A percentile compares a stretch with the other conserved stretches of the same genome.
Conservation (phyloP, 202 grass and related monocot species). For the Brachypodium distachyon region DNA sequence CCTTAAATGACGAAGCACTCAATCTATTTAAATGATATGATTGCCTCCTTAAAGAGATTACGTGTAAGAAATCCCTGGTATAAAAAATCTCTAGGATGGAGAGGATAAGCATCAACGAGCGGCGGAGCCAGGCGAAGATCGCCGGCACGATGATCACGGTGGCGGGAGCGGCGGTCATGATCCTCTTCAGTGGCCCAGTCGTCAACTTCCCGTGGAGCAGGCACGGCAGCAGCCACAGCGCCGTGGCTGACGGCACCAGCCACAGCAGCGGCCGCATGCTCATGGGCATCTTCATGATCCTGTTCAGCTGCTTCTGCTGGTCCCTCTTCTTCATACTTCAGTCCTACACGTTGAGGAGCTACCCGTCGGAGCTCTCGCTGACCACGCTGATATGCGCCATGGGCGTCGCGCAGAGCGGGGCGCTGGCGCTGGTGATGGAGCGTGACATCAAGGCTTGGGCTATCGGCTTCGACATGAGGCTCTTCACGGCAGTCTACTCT, state of each 20-base stretch:
- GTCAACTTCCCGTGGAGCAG: constrained; percentile 59
- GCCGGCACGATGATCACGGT: constrained; percentile 63
- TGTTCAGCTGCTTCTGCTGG: constrained; percentile 80
- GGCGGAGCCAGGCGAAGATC: constrained; percentile 73
- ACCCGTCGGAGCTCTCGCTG: constrained; percentile 65
- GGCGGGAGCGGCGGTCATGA: constrained; percentile 67
- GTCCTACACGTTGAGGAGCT: constrained; percentile 62
- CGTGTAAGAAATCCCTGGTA: no score
- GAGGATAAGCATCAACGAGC: constrained; percentile 44
- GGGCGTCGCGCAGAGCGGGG: constrained; percentile 35
- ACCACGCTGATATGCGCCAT: constrained; percentile 57
- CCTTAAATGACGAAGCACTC: no score
- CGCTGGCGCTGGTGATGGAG: constrained; percentile 56
- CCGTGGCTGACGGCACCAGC: background rate
- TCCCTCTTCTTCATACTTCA: constrained; percentile 74
- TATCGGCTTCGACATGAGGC: constrained; percentile 67
- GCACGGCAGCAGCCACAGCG: background rate
- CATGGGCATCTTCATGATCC: constrained; percentile 66
- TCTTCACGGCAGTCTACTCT: constrained; percentile 69
- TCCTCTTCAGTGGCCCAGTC: constrained; percentile 63
- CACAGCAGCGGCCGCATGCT: constrained; percentile 53
- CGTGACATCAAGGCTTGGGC: constrained; percentile 58
- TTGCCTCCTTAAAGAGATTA: no score
- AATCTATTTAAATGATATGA: no score
- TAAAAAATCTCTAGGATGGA: constrained; percentile 70